A percentile compares a stretch with the other conserved stretches of the same genome.
Conservation (phyloP, 805 yeast genomes). For the Myxozyma neotropica region DNA sequence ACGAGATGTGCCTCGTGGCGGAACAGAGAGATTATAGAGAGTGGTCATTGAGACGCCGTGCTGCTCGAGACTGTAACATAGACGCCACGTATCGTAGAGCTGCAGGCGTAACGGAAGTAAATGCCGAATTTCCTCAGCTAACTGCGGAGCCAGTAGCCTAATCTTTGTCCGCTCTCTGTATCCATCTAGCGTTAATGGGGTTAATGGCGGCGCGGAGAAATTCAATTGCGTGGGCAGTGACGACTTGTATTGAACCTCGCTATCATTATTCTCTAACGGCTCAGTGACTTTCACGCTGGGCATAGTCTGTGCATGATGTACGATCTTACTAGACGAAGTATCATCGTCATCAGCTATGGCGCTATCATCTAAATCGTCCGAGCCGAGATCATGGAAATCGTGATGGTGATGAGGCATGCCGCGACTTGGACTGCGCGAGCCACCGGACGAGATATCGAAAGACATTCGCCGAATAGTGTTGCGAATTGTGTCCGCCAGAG, state of each 20-base stretch:
- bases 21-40: constrained; percentile 60
- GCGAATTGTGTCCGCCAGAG: constrained; percentile 31
- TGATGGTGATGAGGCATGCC: constrained; percentile 30
- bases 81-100: constrained; percentile 72
- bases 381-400: constrained; percentile 31
- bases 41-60: constrained; percentile 88
- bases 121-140: constrained; percentile 74
- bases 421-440: neutral
- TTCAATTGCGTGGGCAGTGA: constrained; percentile 1
- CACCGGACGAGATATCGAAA: constrained; percentile 17
- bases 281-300: neutral
- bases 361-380: constrained; percentile 18
- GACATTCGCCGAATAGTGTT: constrained; percentile 33
- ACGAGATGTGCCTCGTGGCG: constrained; percentile 45
- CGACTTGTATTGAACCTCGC: neutral
- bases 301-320: constrained; percentile 13
- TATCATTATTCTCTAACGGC: neutral
- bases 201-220: constrained; percentile 47
- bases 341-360: constrained; percentile 13
- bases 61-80: constrained; percentile 84
- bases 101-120: constrained; percentile 80
- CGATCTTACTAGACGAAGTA: neutral
- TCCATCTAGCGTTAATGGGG: constrained; percentile 62
- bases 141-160: constrained; percentile 57
- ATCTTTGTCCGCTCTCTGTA: constrained; percentile 61